phyloP scores from a whole-genome alignment of 2,329 filamentous ascomycete species.

The Botrytis tulipae region DNA sequence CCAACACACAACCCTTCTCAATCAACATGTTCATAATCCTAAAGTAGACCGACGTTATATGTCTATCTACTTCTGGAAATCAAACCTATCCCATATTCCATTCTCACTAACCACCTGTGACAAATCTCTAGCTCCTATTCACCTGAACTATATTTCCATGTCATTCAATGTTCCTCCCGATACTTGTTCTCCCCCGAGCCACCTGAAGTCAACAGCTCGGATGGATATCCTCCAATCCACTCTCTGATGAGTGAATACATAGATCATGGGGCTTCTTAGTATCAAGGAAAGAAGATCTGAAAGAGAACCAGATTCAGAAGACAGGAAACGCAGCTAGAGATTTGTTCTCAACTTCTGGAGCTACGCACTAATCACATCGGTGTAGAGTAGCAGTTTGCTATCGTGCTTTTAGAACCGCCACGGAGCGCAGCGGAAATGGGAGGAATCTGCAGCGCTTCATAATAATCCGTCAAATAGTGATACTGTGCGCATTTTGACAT shows the following conservation, averaged over 20 bases:
- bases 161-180: neutral
- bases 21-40: neutral
- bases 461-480: neutral
- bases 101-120: neutral
- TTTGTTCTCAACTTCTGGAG: neutral
- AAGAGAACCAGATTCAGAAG: accelerated
- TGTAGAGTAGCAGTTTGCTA: neutral
- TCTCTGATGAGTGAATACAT: neutral
- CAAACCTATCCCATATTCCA: neutral
- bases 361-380: neutral
- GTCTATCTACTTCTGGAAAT: neutral
- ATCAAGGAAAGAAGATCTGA: neutral
- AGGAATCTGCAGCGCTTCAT: neutral
- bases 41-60: neutral
- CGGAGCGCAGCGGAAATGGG: neutral
- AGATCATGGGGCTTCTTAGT: accelerated
- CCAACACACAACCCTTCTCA: neutral
- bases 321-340: neutral
- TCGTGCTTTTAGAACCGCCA: neutral
- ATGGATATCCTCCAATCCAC: neutral
- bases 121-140: neutral
- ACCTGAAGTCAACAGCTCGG: neutral
- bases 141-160: neutral
- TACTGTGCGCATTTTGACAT: neutral
- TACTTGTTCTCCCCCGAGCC: neutral